Evolutionary conservation across 2,329 filamentous ascomycete species (phyloP), one percentile per base, ranked within the genome.

Genomic region (Sclerotinia minor): DNA sequence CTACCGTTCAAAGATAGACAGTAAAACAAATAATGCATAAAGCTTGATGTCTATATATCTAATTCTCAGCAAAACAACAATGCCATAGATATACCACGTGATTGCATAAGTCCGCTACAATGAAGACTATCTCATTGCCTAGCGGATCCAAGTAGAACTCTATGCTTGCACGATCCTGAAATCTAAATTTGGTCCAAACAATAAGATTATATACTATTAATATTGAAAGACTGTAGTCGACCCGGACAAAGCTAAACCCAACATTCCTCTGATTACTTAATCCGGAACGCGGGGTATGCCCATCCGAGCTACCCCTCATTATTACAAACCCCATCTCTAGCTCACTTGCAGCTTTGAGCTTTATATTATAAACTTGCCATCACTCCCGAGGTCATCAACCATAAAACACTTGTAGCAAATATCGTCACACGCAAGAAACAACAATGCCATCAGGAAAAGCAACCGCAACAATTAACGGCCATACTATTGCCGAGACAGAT

Each of bases 401-500:
- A n/a, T 21, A 5, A 38, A 4, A 61, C 38, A 1, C 15, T 2
- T 19, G 3, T 17, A 19, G 1, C 2, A 35, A 41, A 64, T 13
- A 64, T 21, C 6, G 24, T 29, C n/a, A n/a, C 24, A 26, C 3
- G 2, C 4, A 35, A 3, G 41, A 19, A 49, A 45, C 24, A 41
- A 68, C n/a, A 67, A 73, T 73, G 72, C 67, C 69, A 9, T 67
- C 71, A 44, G 73, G 73, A 66, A 74, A 74, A 70, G 72, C 72
- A n/a, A 73, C 67, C 17, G 81, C 80, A n/a, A 78, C 78, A n/a
- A 73, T 82, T 64, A 79, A 80, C 68, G 82, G 81, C 69, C 76
- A 78, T 53, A 75, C 78, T 54, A 79, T 83, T 72, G 82, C 82
- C 57, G 78, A 80, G 68, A 80, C 81, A 5, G 79, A 81, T 69